Base-by-base conservation (phyloP, 2,329 filamentous ascomycete genomes). In the Aureobasidium sp. region DNA sequence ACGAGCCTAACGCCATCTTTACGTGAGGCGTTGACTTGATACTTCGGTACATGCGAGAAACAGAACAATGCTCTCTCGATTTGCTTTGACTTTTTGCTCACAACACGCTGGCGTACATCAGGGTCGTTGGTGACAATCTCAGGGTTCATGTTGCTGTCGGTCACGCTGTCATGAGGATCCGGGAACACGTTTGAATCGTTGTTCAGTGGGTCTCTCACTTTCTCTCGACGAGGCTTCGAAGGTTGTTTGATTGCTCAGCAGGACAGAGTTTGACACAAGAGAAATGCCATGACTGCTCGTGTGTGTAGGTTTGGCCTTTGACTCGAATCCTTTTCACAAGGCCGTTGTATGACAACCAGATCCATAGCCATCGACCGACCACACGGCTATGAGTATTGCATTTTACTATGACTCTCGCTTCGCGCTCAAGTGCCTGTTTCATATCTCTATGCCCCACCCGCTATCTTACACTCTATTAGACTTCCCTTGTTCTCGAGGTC, bases 401-500 rank as follows among this genome's bases (percentile, higher is more conserved):
- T 21, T 44, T 55, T 27, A 30, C 41, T 45, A 45, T 58, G 54
- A 48, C 54, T 58, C 54, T 58, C 54, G 54, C 42, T 58, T 58
- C 21, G 37, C 39, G 21, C 32, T 42, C 9, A 48, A 57, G 30
- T 44, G 54, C 54, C 54, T 44, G 54, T 58, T 58, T 58, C 54
- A 58, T 48, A 48, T 58, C 42, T 47, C 41, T 21, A 44, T n/a
- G 54, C 42, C 54, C 54, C 54, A 58, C 54, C 34, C 39, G 41
- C 54, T 39, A 58, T 58, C 27, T 34, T 32, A 57, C 39, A 58
- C 54, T 58, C 42, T 58, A 58, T 47, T 58, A 58, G 54, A 58
- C 54, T 58, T 58, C 42, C 42, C 29, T 47, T 21, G 16, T 25
- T 39, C 13, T 45, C 29, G 41, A 48, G n/a, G 21, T 9, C 54